Percentiles rank a stretch among this genome's conserved stretches.
These are phyloP conservation scores for Fusarium robinianum DNA, from an alignment of 2,329 filamentous ascomycete species.

Conservation along the genomic window DNA sequence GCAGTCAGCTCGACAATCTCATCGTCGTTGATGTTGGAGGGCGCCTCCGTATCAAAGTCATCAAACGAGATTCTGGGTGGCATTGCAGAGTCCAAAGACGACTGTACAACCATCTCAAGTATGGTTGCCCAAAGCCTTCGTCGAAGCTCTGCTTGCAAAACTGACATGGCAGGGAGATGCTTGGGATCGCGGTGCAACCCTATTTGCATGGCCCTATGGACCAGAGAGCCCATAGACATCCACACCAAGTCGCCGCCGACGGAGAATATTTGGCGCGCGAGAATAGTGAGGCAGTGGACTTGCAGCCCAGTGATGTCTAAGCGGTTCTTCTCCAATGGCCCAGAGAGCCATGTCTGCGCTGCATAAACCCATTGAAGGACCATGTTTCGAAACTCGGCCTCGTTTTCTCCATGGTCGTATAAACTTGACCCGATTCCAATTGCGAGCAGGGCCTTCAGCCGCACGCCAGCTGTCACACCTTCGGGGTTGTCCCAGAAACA, in stretches of 20 bases:
- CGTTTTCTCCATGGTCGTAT: constrained; percentile 28
- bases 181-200: constrained; percentile 50
- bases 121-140: constrained; percentile 51
- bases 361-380: constrained; percentile 48
- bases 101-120: constrained; percentile 46
- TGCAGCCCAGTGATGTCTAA: constrained; percentile 44
- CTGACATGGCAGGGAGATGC: constrained; percentile 42
- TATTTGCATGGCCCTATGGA: constrained; percentile 51
- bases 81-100: constrained; percentile 46
- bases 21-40: constrained; percentile 44
- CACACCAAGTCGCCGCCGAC: constrained; percentile 48
- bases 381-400: constrained; percentile 32
- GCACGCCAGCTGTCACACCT: constrained; percentile 25
- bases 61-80: constrained; percentile 45
- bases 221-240: constrained; percentile 47
- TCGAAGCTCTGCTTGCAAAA: constrained; percentile 46
- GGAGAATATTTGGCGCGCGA: constrained; percentile 48
- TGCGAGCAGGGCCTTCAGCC: constrained; percentile 47
- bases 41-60: constrained; percentile 47
- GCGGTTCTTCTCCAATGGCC: constrained; percentile 44
- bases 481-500: constrained; percentile 49
- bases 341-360: constrained; percentile 48
- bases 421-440: constrained; percentile 48
- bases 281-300: constrained; percentile 45
- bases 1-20: constrained; percentile 2